These are phyloP conservation scores for Alnus rubra DNA, from an alignment of 306 rosid genomes.

Conservation along the genomic window DNA sequence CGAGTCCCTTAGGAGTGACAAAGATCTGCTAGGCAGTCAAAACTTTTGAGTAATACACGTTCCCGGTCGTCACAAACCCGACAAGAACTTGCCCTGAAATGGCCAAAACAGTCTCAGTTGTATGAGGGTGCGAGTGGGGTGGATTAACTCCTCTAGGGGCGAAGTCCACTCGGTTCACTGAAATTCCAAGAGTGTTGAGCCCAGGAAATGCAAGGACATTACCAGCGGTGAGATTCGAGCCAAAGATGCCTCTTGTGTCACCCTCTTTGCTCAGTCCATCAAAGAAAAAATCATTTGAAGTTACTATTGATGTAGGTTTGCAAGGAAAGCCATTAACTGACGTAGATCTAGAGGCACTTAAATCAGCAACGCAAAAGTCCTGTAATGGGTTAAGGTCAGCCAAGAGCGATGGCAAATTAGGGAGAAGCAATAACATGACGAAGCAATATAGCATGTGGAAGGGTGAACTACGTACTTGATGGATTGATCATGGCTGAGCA, in stretches of 20 bases:
- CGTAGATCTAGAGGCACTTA: conserved; percentile 1
- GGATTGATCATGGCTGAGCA: background rate
- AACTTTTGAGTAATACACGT: conserved; percentile 21
- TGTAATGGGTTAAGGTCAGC: conserved; percentile 47
- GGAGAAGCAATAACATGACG: conserved; percentile 22
- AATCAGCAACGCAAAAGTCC: conserved; percentile 45
- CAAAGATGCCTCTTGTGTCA: conserved; percentile 24
- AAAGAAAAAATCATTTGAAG: conserved; percentile 46
- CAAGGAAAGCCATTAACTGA: conserved; percentile 51
- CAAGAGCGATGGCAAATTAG: conserved; percentile 12
- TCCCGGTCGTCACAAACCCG: conserved; percentile 44
- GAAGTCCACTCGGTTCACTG: conserved; percentile 48
- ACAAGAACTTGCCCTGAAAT: conserved; percentile 16
- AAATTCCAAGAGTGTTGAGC: conserved; percentile 46
- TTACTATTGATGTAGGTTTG: conserved; percentile 33
- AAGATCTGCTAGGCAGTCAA: background rate
- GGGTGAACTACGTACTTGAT: conserved; percentile 7
- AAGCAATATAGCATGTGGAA: conserved; percentile 22
- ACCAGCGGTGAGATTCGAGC: conserved; percentile 17
- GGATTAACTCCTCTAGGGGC: conserved; percentile 44
- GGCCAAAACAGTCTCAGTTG: background rate
- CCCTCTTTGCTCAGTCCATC: conserved; percentile 39
- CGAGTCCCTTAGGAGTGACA: conserved; percentile 43
- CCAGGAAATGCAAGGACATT: conserved; percentile 46
- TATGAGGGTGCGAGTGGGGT: conserved; percentile 48